Percentiles rank a stretch among this genome's conserved stretches.
Evolutionary conservation across 1,284 basidiomycete genomes (phyloP).

Genomic region (Anthracocystis walkeri): DNA sequence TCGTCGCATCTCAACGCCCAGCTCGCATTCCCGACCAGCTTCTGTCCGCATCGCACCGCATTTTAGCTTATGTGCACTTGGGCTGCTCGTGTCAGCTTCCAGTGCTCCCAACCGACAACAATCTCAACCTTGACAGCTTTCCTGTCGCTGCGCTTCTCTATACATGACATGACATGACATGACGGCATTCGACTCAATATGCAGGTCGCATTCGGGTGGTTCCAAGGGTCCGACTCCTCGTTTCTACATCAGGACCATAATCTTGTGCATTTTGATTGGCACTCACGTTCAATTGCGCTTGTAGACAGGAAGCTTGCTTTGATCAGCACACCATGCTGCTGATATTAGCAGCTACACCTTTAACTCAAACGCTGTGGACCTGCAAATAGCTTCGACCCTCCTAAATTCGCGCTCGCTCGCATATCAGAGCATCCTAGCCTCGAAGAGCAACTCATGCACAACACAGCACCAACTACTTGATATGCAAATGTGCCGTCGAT

Average conservation of each 20-base stretch:
- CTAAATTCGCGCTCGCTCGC: neutral
- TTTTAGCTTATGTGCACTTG: neutral
- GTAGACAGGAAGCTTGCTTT: neutral
- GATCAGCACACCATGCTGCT: neutral
- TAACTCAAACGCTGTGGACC: neutral
- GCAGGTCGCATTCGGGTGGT: neutral
- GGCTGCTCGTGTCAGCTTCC: slow-evolving; percentile 1
- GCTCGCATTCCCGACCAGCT: neutral
- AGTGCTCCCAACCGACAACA: too few relatives aligned
- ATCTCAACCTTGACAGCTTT: neutral
- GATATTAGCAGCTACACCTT: neutral
- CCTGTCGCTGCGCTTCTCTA: neutral
- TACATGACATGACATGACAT: neutral
- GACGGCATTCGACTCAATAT: neutral
- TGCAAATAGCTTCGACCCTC: neutral
- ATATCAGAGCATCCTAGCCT: too few relatives aligned
- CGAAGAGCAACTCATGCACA: too few relatives aligned
- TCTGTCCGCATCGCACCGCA: neutral
- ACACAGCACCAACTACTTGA: too few relatives aligned
- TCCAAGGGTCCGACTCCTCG: too few relatives aligned
- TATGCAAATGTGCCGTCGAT: too few relatives aligned
- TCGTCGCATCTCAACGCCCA: neutral
- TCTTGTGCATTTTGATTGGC: too few relatives aligned
- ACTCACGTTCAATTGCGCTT: neutral
- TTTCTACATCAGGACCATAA: neutral